Evolutionary conservation across 148 eudicot genomes (phyloP).

Genomic region (Cornus kousa): DNA sequence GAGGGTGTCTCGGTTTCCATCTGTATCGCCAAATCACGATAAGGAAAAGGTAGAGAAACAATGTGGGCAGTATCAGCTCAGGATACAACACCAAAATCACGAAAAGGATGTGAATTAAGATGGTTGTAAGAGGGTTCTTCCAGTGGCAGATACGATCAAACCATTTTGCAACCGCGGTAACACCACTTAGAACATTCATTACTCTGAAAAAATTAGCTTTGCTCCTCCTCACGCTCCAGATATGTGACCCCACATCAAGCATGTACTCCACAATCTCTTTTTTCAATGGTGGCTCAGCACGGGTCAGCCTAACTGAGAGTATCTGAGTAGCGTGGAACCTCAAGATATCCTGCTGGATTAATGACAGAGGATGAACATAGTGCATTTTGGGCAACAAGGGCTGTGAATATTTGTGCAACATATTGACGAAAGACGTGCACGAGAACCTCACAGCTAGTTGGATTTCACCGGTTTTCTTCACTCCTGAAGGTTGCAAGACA

Average conservation of each 20-base stretch:
- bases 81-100: conserved; percentile 50
- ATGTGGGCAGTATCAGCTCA: conserved; percentile 52
- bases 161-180: conserved; percentile 56
- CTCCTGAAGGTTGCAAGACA: conserved; percentile 62
- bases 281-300: conserved; percentile 72
- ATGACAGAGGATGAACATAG: conserved; percentile 63
- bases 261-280: conserved; percentile 70
- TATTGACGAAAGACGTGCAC: conserved; percentile 61
- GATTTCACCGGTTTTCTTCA: conserved; percentile 75
- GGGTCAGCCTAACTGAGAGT: conserved; percentile 46
- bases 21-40: conserved; percentile 56
- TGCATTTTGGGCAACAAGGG: conserved; percentile 84
- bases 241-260: conserved; percentile 64
- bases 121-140: conserved; percentile 55
- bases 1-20: conserved; percentile 59
- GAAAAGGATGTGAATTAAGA: conserved; percentile 46
- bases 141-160: conserved; percentile 61
- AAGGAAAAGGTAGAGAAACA: conserved; percentile 49
- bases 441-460: conserved; percentile 76
- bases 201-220: conserved; percentile 66
- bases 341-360: conserved; percentile 51
- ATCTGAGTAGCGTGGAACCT: conserved; percentile 72
- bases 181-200: conserved; percentile 48
- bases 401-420: conserved; percentile 63
- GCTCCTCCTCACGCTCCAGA: conserved; percentile 70